phyloP scores from a whole-genome alignment of 257 asterid genomes.

The Solanum dulcamara region DNA sequence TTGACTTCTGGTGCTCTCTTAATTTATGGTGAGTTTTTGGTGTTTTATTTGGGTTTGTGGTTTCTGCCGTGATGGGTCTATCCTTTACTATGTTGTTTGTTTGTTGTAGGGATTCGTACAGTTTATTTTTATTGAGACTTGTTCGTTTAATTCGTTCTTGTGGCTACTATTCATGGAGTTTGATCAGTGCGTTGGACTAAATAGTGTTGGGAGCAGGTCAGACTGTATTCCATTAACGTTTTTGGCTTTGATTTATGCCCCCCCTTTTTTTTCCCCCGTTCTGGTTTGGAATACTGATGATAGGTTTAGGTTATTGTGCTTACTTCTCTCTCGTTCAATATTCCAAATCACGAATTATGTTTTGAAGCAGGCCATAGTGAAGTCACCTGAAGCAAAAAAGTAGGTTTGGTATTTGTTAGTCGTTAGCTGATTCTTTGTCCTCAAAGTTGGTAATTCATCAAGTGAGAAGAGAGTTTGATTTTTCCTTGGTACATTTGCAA shows the following conservation, averaged over 20 bases:
- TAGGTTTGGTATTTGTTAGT: not conserved
- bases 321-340: not conserved
- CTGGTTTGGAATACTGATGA: not conserved
- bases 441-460: not conserved
- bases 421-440: not conserved
- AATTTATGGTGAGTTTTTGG: not conserved
- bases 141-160: not conserved
- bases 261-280: not conserved
- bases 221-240: not conserved
- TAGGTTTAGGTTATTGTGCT: not conserved
- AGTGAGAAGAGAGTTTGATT: not conserved
- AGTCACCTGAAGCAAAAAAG: not conserved
- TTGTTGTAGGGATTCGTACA: not conserved
- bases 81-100: not conserved
- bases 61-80: not conserved
- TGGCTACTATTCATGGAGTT: not conserved
- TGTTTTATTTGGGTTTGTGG: not conserved
- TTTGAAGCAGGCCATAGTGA: not conserved
- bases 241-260: not conserved
- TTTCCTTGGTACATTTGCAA: not conserved
- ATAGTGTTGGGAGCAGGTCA: not conserved
- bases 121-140: not conserved
- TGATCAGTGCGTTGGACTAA: not conserved
- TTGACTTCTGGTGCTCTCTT: not conserved
- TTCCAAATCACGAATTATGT: not conserved